Evolutionary conservation across 306 rosid genomes (phyloP).

Genomic region (Vigna unguiculata): DNA sequence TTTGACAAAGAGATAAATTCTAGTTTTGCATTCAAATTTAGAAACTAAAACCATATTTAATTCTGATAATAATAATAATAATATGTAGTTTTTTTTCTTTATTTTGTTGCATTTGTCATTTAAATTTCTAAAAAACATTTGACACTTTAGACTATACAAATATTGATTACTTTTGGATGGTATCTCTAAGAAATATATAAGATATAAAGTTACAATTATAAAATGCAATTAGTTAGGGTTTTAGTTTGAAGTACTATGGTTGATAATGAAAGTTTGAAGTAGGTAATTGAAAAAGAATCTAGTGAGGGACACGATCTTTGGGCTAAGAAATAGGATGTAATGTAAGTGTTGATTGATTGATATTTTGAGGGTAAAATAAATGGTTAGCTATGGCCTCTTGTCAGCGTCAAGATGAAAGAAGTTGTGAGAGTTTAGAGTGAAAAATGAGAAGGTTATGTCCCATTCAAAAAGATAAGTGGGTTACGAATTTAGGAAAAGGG

Average conservation of each 20-base stretch:
- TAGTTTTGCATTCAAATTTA: too few relatives aligned
- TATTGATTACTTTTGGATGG: not conserved
- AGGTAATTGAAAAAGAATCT: too few relatives aligned
- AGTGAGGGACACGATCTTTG: not conserved
- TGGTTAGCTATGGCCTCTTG: not conserved
- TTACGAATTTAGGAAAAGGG: conserved; percentile 9
- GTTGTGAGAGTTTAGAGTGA: not conserved
- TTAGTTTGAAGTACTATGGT: too few relatives aligned
- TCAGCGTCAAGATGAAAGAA: conserved; percentile 17
- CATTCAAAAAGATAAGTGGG: conserved; percentile 5
- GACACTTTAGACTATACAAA: not conserved
- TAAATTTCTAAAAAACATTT: not conserved
- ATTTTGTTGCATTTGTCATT: too few relatives aligned
- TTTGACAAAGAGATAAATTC: too few relatives aligned
- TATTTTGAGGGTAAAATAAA: not conserved
- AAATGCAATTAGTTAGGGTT: not conserved
- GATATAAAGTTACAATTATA: not conserved
- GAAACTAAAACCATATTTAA: too few relatives aligned
- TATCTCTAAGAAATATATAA: too few relatives aligned
- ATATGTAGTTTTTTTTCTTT: not conserved
- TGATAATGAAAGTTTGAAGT: too few relatives aligned
- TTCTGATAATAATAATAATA: not conserved
- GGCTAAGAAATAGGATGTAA: not conserved
- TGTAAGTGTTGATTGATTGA: not conserved
- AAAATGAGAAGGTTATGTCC: conserved; percentile 11